Conservation (phyloP, 805 yeast species). For the Torulaspora franciscae region DNA sequence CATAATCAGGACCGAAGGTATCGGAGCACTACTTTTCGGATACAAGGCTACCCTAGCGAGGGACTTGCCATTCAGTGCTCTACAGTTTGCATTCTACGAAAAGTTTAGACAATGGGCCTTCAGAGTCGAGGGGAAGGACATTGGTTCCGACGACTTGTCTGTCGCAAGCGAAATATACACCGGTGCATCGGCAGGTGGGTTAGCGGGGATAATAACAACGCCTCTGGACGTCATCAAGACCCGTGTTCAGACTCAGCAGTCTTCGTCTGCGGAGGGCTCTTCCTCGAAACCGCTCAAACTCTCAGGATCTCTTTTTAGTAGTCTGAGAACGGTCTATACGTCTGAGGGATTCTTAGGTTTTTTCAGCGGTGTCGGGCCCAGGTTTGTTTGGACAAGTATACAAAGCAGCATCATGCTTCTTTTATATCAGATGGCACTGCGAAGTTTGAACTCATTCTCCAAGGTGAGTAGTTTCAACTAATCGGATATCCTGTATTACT, state of each 20-base stretch:
- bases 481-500: slow-evolving; percentile 1
- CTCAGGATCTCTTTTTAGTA: slow-evolving; percentile 44
- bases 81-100: slow-evolving; percentile 95
- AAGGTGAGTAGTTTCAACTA: slow-evolving; percentile 3
- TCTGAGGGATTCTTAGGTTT: slow-evolving; percentile 75
- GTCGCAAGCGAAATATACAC: slow-evolving; percentile 64
- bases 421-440: slow-evolving; percentile 74
- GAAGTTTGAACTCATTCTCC: slow-evolving; percentile 31
- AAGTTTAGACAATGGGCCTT: slow-evolving; percentile 63
- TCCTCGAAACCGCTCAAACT: slow-evolving; percentile 23
- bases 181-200: slow-evolving; percentile 94
- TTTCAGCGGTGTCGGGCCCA: slow-evolving; percentile 93
- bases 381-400: slow-evolving; percentile 92
- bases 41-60: slow-evolving; percentile 90
- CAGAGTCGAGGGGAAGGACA: slow-evolving; percentile 31
- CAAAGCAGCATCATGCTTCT: slow-evolving; percentile 93
- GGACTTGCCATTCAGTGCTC: slow-evolving; percentile 92
- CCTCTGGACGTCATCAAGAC: slow-evolving; percentile 92
- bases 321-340: slow-evolving; percentile 52
- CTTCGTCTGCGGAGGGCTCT: slow-evolving; percentile 9
- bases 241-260: slow-evolving; percentile 83
- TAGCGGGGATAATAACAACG: slow-evolving; percentile 84
- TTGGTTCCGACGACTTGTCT: slow-evolving; percentile 43
- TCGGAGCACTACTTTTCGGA: slow-evolving; percentile 74
- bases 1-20: slow-evolving; percentile 67